Conservation (phyloP, 2,329 filamentous ascomycete species). For the Bretziella fagacearum region DNA sequence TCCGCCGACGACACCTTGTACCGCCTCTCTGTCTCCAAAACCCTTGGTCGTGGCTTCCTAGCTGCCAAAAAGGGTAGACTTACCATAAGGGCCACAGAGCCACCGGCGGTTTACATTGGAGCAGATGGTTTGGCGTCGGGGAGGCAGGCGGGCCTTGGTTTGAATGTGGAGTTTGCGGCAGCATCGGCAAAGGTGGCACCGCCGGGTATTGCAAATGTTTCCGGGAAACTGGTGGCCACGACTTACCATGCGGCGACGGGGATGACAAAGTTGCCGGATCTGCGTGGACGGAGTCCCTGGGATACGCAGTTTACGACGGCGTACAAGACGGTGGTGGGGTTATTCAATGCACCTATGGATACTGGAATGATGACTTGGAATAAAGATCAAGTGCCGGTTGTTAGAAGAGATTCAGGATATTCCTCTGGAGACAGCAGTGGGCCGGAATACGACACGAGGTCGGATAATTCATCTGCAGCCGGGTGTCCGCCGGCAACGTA, state of each 20-base stretch:
- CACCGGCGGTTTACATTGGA: slow-evolving; percentile 32
- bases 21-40: slow-evolving; percentile 33
- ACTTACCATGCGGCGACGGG: slow-evolving; percentile 35
- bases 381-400: slow-evolving; percentile 15
- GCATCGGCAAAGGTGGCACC: slow-evolving; percentile 18
- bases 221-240: slow-evolving; percentile 33
- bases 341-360: slow-evolving; percentile 24
- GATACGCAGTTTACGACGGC: slow-evolving; percentile 27
- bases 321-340: slow-evolving; percentile 29
- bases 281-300: slow-evolving; percentile 28
- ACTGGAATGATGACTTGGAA: slow-evolving; percentile 29
- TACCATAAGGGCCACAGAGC: slow-evolving; percentile 29
- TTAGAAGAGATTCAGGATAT: neutral
- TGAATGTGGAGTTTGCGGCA: slow-evolving; percentile 34
- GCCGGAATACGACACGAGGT: too few species aligned
- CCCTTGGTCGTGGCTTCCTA: slow-evolving; percentile 35
- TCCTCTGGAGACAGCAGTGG: neutral
- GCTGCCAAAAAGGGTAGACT: slow-evolving; percentile 34
- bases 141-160: slow-evolving; percentile 21
- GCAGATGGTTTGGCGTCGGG: slow-evolving; percentile 25
- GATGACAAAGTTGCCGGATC: slow-evolving; percentile 32
- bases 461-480: neutral
- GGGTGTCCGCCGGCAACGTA: slow-evolving; percentile 19
- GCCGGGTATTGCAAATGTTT: slow-evolving; percentile 32
- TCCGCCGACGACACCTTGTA: slow-evolving; percentile 33